Conservation (phyloP, 495 filamentous ascomycete species). For the Oidiodendron maius region DNA sequence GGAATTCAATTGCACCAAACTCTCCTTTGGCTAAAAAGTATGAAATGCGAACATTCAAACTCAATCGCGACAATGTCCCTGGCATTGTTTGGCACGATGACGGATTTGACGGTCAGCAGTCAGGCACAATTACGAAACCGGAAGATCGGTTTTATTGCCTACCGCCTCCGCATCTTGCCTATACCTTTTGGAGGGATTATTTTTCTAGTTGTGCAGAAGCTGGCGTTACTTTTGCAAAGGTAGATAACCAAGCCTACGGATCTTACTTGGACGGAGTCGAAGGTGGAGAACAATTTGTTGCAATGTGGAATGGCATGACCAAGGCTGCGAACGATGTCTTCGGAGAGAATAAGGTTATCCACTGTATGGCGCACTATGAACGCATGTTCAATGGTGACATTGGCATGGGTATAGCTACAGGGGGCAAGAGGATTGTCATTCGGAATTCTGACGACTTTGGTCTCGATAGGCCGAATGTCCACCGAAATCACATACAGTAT, state of each 20-base stretch:
- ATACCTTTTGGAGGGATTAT: slow-evolving; percentile 9
- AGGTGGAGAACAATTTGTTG: slow-evolving; percentile 6
- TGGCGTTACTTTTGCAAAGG: slow-evolving; percentile 8
- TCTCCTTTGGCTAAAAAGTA: slow-evolving; percentile 9
- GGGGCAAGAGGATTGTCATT: slow-evolving; percentile 6
- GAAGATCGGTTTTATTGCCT: slow-evolving; percentile 2
- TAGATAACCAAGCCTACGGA: slow-evolving; percentile 7
- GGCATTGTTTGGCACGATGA: slow-evolving; percentile 4
- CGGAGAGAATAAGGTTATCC: slow-evolving; percentile 6
- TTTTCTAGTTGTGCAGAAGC: slow-evolving; percentile 5
- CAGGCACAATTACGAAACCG: slow-evolving; percentile 1
- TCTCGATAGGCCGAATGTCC: slow-evolving; percentile 3
- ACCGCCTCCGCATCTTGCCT: slow-evolving; percentile 5
- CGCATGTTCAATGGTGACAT: slow-evolving; percentile 9
- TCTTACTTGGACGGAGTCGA: slow-evolving; percentile 3
- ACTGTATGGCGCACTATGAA: slow-evolving; percentile 11
- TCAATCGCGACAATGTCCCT: slow-evolving; percentile 5
- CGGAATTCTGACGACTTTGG: slow-evolving; percentile 10
- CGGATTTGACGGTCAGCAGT: slow-evolving; percentile 8
- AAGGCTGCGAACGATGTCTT: slow-evolving; percentile 10
- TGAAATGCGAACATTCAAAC: slow-evolving; percentile 3
- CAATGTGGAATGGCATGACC: slow-evolving; percentile 11
- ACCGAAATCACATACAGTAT: slow-evolving; percentile 6
- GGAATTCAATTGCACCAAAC: slow-evolving; percentile 4
- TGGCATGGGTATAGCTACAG: slow-evolving; percentile 5